Percentiles rank a stretch among this genome's conserved stretches.
Conservation (phyloP, 1,139 yeast species). For the Suhomyces atakaporum region DNA sequence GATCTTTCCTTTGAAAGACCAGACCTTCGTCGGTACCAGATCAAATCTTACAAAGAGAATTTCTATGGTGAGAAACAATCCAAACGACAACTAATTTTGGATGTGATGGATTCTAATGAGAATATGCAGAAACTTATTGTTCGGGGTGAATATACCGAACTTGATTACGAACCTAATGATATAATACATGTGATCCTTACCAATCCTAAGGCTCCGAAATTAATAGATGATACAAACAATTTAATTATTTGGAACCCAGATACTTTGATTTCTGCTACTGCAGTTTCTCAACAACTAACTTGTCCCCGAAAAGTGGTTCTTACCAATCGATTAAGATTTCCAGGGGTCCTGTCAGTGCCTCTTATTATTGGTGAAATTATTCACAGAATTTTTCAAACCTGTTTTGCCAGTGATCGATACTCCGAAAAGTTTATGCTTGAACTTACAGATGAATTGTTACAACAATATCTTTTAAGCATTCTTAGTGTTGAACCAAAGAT, state of each 20-base stretch:
- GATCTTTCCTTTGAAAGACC: slow-evolving; percentile 46
- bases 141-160: slow-evolving; percentile 50
- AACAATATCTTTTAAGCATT: slow-evolving; percentile 50
- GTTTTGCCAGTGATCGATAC: slow-evolving; percentile 50
- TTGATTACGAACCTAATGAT: slow-evolving; percentile 49
- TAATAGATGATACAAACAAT: slow-evolving; percentile 61
- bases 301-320: slow-evolving; percentile 77
- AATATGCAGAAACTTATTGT: slow-evolving; percentile 42
- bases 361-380: slow-evolving; percentile 76
- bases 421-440: slow-evolving; percentile 45
- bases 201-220: slow-evolving; percentile 35
- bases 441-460: slow-evolving; percentile 48
- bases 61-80: slow-evolving; percentile 23
- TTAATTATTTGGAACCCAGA: slow-evolving; percentile 84
- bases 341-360: slow-evolving; percentile 59
- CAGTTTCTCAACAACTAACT: slow-evolving; percentile 70
- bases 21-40: slow-evolving; percentile 53
- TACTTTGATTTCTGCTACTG: slow-evolving; percentile 74
- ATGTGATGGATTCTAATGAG: slow-evolving; percentile 43
- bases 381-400: slow-evolving; percentile 75
- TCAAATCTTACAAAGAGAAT: slow-evolving; percentile 37
- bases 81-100: slow-evolving; percentile 49
- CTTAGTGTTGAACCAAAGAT: slow-evolving; percentile 56
- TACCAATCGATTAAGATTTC: slow-evolving; percentile 51
- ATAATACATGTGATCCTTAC: slow-evolving; percentile 61